Base-by-base conservation (phyloP, 306 rosid species). In the Calophaca sinica region DNA sequence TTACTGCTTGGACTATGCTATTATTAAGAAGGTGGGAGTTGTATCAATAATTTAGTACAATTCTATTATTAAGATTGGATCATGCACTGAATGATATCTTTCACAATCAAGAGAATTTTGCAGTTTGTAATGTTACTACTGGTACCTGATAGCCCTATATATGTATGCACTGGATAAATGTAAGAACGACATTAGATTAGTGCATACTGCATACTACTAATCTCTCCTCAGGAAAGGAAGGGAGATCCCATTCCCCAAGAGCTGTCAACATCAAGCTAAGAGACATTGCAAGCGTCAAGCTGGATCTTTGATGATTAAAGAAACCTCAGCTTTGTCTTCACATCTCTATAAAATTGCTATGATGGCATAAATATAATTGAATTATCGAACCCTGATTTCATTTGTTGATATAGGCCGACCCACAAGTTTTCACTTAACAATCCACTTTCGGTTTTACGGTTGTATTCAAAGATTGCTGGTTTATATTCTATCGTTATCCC, bases 311-410 rank as follows among this genome's bases (percentile, higher is more conserved):
- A 55, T 13, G 20, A 58, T 20, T 26, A 20, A 32, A 58, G 8
- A 58, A 57, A 58, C 55, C 64, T 59, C n/a, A 4, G 10, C 26
- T 61, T 70, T 51, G 62, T 39, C 39, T 70, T 6, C 39, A 61
- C 3, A 20, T 32, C 29, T 61, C 53, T 26, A 41, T 14, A 7
- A 70, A 52, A 4, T 79, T 11, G 9, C 2, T 53, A 13, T 11
- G 33, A 53, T 60, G 55, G 33, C 20, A 53, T 68, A 7, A 3
- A 74, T 72, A 46, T 54, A 55, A 33, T 64, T 53, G 44, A 72
- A 46, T 73, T 80, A 65, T 58, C 54, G 13, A 28, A n/a, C 15
- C 26, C 26, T 7, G 57, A 51, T 28, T 62, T 35, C 49, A 52
- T 52, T 63, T 62, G 35, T 33, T 42, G 73, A 32, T 59, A 65